A percentile compares a stretch with the other conserved stretches of the same genome.
Conservation (phyloP, 148 eudicot species). For the Cornus florida region DNA sequence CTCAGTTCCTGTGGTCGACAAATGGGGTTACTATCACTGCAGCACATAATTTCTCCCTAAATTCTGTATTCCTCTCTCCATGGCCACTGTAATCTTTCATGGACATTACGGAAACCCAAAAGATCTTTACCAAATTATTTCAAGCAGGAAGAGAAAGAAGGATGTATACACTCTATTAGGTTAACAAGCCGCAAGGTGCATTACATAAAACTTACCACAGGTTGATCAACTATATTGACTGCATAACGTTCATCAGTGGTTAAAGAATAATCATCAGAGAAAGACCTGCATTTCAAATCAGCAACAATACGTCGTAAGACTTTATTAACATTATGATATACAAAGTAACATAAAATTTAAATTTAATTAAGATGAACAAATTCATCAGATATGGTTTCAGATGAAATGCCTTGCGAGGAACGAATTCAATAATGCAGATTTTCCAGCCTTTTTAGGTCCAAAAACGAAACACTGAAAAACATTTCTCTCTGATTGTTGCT, state of each 20-base stretch:
- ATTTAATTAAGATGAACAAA: background rate
- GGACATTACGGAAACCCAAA: no score
- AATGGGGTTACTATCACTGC: no score
- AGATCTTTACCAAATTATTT: no score
- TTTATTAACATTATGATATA: background rate
- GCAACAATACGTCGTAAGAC: background rate
- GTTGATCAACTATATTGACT: conserved; percentile 60
- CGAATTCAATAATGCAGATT: conserved; percentile 71
- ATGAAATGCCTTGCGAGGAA: conserved; percentile 65
- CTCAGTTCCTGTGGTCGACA: no score
- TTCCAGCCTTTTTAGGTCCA: conserved; percentile 90
- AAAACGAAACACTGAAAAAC: conserved; percentile 94
- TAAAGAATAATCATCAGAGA: conserved; percentile 47
- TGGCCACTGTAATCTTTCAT: no score
- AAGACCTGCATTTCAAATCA: conserved; percentile 47
- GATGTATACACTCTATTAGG: background rate
- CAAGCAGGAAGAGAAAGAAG: no score
- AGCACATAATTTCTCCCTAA: no score
- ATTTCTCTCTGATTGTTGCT: conserved; percentile 77
- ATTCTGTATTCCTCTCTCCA: no score
- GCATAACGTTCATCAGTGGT: conserved; percentile 65
- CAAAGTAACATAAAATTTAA: background rate
- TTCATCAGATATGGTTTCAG: background rate
- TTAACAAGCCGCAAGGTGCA: background rate
- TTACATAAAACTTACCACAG: conserved; percentile 41